Conservation (phyloP, 768 basidiomycete species). For the Mycena sanguinolenta region DNA sequence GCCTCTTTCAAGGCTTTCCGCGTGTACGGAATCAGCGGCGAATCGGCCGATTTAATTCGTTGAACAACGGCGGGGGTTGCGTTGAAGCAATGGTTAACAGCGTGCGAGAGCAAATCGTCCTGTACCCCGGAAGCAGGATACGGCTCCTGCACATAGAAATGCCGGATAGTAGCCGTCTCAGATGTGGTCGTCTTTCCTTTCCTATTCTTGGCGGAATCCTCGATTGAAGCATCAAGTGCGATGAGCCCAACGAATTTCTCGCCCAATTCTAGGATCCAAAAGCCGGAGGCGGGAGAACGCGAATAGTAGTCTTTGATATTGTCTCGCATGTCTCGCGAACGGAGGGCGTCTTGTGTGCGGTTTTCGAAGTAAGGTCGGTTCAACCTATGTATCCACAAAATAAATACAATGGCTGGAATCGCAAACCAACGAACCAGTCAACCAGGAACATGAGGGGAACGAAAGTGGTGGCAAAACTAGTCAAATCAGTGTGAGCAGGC, state of each 20-base stretch:
- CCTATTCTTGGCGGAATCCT: conserved; percentile 41
- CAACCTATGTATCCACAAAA: conserved; percentile 61
- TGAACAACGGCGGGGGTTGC: conserved; percentile 57
- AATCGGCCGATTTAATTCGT: conserved; percentile 60
- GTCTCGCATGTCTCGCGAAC: conserved; percentile 63
- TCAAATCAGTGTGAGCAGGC: background rate
- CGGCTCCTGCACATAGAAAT: conserved; percentile 79
- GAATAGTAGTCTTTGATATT: conserved; percentile 69
- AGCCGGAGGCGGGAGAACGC: conserved; percentile 71
- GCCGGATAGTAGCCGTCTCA: conserved; percentile 75
- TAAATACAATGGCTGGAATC: conserved; percentile 3
- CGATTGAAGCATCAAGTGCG: conserved; percentile 72
- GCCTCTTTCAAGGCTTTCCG: conserved; percentile 57
- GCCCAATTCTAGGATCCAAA: conserved; percentile 78
- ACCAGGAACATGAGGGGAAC: conserved; percentile 75
- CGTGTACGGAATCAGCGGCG: conserved; percentile 66
- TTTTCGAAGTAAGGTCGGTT: conserved; percentile 80
- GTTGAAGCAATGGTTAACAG: conserved; percentile 69
- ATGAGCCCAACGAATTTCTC: conserved; percentile 74
- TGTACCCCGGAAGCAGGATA: conserved; percentile 72
- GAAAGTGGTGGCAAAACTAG: conserved; percentile 66
- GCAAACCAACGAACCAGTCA: conserved; percentile 69
- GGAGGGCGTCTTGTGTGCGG: conserved; percentile 63
- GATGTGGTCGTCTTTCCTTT: too few relatives aligned
- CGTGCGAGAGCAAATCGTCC: conserved; percentile 74